Evolutionary conservation across 306 rosid species (phyloP).

Genomic region (Vigna reflexopilosa): DNA sequence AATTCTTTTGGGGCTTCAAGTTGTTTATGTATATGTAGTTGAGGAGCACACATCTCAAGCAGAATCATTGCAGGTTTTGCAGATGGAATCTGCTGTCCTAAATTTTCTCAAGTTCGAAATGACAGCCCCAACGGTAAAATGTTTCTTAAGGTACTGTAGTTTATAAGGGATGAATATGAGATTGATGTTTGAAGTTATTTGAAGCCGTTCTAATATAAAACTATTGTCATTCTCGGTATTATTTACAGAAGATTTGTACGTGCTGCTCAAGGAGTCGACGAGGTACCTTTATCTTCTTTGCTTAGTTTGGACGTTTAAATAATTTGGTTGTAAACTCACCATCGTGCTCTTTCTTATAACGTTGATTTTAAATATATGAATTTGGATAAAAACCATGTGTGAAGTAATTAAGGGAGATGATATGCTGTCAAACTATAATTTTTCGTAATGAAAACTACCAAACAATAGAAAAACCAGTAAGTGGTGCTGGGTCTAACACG

Average conservation of each 20-base stretch:
- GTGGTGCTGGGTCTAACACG: background rate
- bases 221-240: constrained; percentile 18
- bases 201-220: constrained; percentile 25
- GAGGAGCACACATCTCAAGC: constrained; percentile 28
- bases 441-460: background rate
- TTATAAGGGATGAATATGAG: background rate
- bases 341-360: too few relatives aligned
- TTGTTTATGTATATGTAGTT: constrained; percentile 21
- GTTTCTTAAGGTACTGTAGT: constrained; percentile 77
- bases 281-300: constrained; percentile 53
- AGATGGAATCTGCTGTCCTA: constrained; percentile 91
- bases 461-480: too few relatives aligned
- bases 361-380: too few relatives aligned
- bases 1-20: constrained; percentile 2
- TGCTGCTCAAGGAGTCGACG: constrained; percentile 83
- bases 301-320: background rate
- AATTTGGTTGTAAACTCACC: too few relatives aligned
- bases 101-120: constrained; percentile 93
- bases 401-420: too few relatives aligned
- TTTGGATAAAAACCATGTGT: too few relatives aligned
- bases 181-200: background rate
- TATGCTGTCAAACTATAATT: too few relatives aligned
- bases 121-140: constrained; percentile 95
- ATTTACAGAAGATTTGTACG: constrained; percentile 83
- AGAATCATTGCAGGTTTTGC: constrained; percentile 71